A percentile compares a stretch with the other conserved stretches of the same genome.
Conservation (phyloP, 345 rosid genomes). For the Brassica juncea region DNA sequence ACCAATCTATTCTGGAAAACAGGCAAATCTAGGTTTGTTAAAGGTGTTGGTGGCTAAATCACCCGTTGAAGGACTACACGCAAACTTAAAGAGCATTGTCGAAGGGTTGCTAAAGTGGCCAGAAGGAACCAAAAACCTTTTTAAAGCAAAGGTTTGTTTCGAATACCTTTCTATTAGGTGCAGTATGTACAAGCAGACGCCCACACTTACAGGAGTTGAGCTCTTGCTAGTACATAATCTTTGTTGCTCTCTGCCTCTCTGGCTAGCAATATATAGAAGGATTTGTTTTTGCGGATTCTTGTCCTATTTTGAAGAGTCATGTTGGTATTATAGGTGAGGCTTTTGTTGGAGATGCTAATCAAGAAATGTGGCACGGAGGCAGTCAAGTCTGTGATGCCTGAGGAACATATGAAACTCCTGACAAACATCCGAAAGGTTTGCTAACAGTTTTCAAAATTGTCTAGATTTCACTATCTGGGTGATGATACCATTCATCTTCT, state of each 20-base stretch:
- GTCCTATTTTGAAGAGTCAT: constrained; percentile 18
- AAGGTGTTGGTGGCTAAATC: constrained; percentile 96
- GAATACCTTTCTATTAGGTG: background rate
- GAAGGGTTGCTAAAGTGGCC: constrained; percentile 91
- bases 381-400: constrained; percentile 96
- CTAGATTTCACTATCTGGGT: constrained; percentile 4
- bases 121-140: constrained; percentile 76
- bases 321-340: constrained; percentile 64
- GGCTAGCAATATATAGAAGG: background rate
- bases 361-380: constrained; percentile 91
- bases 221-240: constrained; percentile 8
- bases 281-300: constrained; percentile 13
- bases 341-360: constrained; percentile 91
- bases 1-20: constrained; percentile 36
- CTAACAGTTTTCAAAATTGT: constrained; percentile 9
- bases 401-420: constrained; percentile 92
- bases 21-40: constrained; percentile 92
- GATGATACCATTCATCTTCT: constrained; percentile 21
- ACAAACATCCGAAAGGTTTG: constrained; percentile 91
- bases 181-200: too few relatives aligned
- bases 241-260: background rate
- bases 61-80: constrained; percentile 72
- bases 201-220: background rate
- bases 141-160: constrained; percentile 77
- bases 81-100: constrained; percentile 69